Evolutionary conservation across 306 rosid species (phyloP).

Genomic region (Pachyrhizus erosus): DNA sequence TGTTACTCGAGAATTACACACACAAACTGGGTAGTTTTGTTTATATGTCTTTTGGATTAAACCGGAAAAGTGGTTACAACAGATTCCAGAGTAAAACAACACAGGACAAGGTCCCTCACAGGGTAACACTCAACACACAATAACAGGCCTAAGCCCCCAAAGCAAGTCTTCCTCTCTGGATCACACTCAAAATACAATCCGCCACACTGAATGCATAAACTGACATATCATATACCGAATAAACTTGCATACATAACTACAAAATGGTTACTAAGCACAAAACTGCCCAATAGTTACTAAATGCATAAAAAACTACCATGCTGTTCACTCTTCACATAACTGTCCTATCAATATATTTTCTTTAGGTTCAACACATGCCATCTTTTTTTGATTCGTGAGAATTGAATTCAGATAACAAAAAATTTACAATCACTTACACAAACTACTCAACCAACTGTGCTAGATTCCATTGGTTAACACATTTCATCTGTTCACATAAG

Average conservation of each 20-base stretch:
- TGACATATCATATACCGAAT: not conserved
- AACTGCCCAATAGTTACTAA: not conserved
- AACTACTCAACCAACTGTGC: too few relatives aligned
- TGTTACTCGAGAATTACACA: not conserved
- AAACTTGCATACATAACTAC: not conserved
- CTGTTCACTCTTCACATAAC: not conserved
- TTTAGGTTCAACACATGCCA: too few relatives aligned
- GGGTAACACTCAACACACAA: not conserved
- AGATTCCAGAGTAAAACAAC: not conserved
- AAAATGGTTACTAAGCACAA: not conserved
- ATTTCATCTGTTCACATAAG: too few relatives aligned
- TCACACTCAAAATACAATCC: not conserved
- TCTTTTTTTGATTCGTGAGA: too few relatives aligned
- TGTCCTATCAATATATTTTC: not conserved
- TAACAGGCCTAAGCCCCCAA: not conserved
- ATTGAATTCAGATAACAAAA: too few relatives aligned
- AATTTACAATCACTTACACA: too few relatives aligned
- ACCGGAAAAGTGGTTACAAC: not conserved
- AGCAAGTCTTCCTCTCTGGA: not conserved
- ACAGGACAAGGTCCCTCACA: not conserved
- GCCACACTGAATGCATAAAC: not conserved
- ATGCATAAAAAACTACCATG: not conserved
- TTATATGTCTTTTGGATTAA: not conserved
- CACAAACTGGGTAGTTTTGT: not conserved
- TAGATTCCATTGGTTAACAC: too few relatives aligned